Evolutionary conservation across 2,329 filamentous ascomycete genomes (phyloP).

Genomic region (Penicillium sp.): DNA sequence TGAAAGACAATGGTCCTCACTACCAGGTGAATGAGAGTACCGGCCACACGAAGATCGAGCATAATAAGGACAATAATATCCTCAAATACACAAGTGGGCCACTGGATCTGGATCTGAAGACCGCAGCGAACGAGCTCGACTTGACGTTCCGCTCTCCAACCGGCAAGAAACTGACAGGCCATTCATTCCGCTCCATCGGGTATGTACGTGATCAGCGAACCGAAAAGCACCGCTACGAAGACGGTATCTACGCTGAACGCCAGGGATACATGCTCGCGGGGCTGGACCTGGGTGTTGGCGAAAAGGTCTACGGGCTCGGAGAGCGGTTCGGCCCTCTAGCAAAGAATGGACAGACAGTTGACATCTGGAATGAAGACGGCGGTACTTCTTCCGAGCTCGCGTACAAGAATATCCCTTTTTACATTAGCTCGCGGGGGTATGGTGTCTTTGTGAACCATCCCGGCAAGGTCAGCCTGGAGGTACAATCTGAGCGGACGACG

Average conservation of each 20-base stretch:
- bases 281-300: slow-evolving; percentile 51
- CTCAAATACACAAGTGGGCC: slow-evolving; percentile 37
- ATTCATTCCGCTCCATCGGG: slow-evolving; percentile 44
- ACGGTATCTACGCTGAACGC: slow-evolving; percentile 41
- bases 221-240: slow-evolving; percentile 32
- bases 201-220: slow-evolving; percentile 39
- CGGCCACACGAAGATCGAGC: slow-evolving; percentile 31
- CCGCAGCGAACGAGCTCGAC: slow-evolving; percentile 36
- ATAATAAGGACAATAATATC: slow-evolving; percentile 23
- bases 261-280: slow-evolving; percentile 44
- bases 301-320: slow-evolving; percentile 73
- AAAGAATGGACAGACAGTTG: slow-evolving; percentile 71
- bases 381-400: slow-evolving; percentile 44
- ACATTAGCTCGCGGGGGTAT: slow-evolving; percentile 64
- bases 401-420: slow-evolving; percentile 47
- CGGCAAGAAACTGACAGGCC: slow-evolving; percentile 37
- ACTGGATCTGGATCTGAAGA: slow-evolving; percentile 36
- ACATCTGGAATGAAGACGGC: slow-evolving; percentile 64
- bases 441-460: slow-evolving; percentile 74
- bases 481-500: slow-evolving; percentile 72
- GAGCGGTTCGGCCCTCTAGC: slow-evolving; percentile 77
- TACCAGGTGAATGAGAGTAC: slow-evolving; percentile 33
- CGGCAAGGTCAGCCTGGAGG: slow-evolving; percentile 69
- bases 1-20: slow-evolving; percentile 39
- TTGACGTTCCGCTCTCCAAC: slow-evolving; percentile 29